Evolutionary conservation across 2,329 filamentous ascomycete species (phyloP).

Genomic region (Trichocomaceae sp.): DNA sequence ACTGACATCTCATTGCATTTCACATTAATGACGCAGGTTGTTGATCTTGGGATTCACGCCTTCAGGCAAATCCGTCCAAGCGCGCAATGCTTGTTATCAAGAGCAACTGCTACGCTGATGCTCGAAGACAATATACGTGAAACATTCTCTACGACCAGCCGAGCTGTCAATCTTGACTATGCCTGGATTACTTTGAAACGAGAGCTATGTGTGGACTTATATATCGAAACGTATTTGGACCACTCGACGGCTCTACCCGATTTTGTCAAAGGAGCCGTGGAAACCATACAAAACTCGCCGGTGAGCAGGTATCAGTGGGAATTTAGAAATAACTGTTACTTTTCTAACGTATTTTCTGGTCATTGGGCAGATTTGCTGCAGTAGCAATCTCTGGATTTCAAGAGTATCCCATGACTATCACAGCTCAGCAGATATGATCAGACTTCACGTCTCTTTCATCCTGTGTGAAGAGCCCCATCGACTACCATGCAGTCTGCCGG

Average conservation of each 20-base stretch:
- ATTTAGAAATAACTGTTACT: neutral
- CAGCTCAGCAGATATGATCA: neutral
- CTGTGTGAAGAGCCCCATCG: constrained; percentile 5
- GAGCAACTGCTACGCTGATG: constrained; percentile 7
- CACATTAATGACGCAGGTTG: constrained; percentile 5
- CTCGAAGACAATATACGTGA: neutral
- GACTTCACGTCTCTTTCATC: neutral
- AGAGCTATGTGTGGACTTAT: constrained; percentile 4
- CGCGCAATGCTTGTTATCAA: constrained; percentile 9
- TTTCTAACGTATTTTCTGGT: neutral
- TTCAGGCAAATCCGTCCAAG: neutral
- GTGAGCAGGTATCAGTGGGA: neutral
- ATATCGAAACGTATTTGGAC: neutral
- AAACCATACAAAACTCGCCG: constrained; percentile 2
- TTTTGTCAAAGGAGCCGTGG: constrained; percentile 6
- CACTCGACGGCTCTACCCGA: neutral
- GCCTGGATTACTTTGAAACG: constrained; percentile 7
- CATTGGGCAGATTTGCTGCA: neutral
- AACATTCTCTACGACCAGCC: neutral
- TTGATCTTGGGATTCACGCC: constrained; percentile 6
- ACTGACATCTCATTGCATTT: neutral
- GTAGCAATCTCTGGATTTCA: neutral
- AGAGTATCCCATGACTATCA: constrained; percentile 1
- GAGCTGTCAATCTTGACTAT: neutral
- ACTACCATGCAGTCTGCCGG: neutral